phyloP scores from a whole-genome alignment of 352 stramenopile genomes.

The Thraustochytrium sp. region DNA sequence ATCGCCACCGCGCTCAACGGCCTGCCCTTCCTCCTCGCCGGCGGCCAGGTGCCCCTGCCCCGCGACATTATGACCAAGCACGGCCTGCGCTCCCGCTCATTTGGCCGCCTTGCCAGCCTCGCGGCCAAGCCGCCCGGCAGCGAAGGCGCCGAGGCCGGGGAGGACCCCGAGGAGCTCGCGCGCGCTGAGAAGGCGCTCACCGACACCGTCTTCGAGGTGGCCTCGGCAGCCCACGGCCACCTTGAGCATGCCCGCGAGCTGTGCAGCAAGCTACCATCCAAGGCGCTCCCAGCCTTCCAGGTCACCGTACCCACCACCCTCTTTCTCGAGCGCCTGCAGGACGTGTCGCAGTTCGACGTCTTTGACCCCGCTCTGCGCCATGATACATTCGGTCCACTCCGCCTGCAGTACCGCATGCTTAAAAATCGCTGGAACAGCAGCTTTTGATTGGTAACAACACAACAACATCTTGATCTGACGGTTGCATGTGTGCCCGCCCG shows the following conservation, averaged over 20 bases:
- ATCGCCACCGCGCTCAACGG: slow-evolving; percentile 71
- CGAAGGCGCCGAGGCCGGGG: not conserved
- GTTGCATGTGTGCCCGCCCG: no score
- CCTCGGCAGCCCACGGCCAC: slow-evolving; percentile 70
- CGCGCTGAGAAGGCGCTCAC: slow-evolving; percentile 55
- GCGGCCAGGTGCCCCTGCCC: slow-evolving; percentile 70
- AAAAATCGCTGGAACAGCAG: not conserved
- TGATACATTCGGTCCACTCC: not conserved
- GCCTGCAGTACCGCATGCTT: slow-evolving; percentile 1
- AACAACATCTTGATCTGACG: no score
- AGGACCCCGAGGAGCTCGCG: not conserved
- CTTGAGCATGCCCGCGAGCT: slow-evolving; percentile 64
- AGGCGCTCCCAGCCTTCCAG: slow-evolving; percentile 63
- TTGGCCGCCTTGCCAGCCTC: slow-evolving; percentile 53
- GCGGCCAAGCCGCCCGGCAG: slow-evolving; percentile 47
- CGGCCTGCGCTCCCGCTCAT: slow-evolving; percentile 58
- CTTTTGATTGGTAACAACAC: not conserved
- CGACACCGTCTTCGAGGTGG: slow-evolving; percentile 77
- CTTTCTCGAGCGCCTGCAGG: slow-evolving; percentile 51
- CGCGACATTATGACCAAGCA: slow-evolving; percentile 70
- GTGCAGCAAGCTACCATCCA: slow-evolving; percentile 56
- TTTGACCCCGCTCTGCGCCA: slow-evolving; percentile 48
- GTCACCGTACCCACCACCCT: slow-evolving; percentile 57
- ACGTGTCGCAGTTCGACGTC: slow-evolving; percentile 45
- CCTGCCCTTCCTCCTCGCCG: slow-evolving; percentile 62